Base-by-base conservation (phyloP, 495 filamentous ascomycete species). In the Penicillium malachiteum region DNA sequence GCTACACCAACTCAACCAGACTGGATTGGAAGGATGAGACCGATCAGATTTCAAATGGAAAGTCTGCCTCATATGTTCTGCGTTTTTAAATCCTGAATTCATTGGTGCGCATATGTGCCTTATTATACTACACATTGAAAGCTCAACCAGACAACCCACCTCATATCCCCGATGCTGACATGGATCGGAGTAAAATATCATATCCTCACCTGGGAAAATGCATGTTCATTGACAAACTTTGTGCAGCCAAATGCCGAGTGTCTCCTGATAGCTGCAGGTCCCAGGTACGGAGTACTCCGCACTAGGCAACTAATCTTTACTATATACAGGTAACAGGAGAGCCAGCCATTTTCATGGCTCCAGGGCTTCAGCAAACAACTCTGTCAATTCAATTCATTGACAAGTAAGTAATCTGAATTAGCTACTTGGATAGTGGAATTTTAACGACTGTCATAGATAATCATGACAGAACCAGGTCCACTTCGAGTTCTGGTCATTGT, bases 401-500 rank as follows among this genome's bases (percentile, higher is more conserved):
- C 37, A 39, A 39, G 12, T 26, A 26, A 26, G 21, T 26, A 26
- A 26, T 26, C 21, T 4, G 21, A 26, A 4, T 1, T 1, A 26
- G 21, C 21, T 26, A 17, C 12, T n/a, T 30, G 12, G 40, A 58
- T 37, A 3, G 12, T 2, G 2, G 2, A 37, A 13, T 37, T 9
- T 57, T 26, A 41, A 14, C 12, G 17, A 57, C 40, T 48, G 16
- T 10, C 7, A 37, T 32, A 59, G 47, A 31, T 40, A 12, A 50
- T 26, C 4, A 63, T 67, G 62, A 42, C 40, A 18, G 40, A 56
- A 0, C 32, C 49, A 42, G 44, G 39, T 11, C 64, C 61, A 12
- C 59, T 63, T 16, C 57, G 59, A 50, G 59, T 66, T 1, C 50
- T 66, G 12, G 65, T 63, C 32, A 63, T 68, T 13, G 63, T 68